A percentile compares a stretch with the other conserved stretches of the same genome.
phyloP scores from a whole-genome alignment of 192 early-diverging fungal genomes.

The Phycomyces blakesleeanus region DNA sequence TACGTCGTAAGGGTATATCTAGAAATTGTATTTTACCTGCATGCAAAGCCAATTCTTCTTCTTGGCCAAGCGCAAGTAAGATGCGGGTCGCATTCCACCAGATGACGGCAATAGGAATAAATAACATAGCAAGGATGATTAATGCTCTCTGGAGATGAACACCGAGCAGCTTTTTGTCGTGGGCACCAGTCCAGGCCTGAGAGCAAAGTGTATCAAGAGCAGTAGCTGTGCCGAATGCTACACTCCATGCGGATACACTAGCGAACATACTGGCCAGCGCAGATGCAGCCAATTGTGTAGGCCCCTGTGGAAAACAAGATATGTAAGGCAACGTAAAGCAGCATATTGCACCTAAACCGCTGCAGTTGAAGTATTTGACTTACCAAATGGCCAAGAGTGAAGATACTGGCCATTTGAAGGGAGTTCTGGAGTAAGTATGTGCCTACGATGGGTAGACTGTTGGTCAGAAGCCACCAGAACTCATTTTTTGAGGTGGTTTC shows the following conservation, averaged over 20 bases:
- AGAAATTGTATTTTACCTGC: slow-evolving; percentile 34
- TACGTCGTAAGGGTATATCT: not conserved
- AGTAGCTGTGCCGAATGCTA: slow-evolving; percentile 64
- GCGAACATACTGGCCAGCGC: slow-evolving; percentile 73
- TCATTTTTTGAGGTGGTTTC: not conserved
- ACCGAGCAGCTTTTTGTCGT: slow-evolving; percentile 64
- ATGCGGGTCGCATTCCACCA: slow-evolving; percentile 71
- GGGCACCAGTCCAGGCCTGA: slow-evolving; percentile 65
- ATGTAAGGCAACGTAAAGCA: not conserved
- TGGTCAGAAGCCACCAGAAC: slow-evolving; percentile 31
- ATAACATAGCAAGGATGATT: slow-evolving; percentile 64
- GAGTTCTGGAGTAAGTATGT: slow-evolving; percentile 33
- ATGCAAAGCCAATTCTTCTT: slow-evolving; percentile 60
- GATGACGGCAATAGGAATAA: slow-evolving; percentile 65
- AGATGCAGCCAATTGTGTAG: slow-evolving; percentile 62
- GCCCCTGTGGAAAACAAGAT: slow-evolving; percentile 34
- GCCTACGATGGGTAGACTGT: slow-evolving; percentile 35
- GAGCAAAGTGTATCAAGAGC: slow-evolving; percentile 77
- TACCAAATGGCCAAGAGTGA: slow-evolving; percentile 32
- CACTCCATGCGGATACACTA: slow-evolving; percentile 61
- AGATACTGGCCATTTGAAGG: slow-evolving; percentile 28
- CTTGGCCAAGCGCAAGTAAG: slow-evolving; percentile 72
- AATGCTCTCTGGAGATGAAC: slow-evolving; percentile 78
- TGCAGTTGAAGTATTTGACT: not conserved
- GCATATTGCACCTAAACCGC: not conserved